Base-by-base conservation (phyloP, 805 yeast genomes). In the Saccharomycopsis fermentans region DNA sequence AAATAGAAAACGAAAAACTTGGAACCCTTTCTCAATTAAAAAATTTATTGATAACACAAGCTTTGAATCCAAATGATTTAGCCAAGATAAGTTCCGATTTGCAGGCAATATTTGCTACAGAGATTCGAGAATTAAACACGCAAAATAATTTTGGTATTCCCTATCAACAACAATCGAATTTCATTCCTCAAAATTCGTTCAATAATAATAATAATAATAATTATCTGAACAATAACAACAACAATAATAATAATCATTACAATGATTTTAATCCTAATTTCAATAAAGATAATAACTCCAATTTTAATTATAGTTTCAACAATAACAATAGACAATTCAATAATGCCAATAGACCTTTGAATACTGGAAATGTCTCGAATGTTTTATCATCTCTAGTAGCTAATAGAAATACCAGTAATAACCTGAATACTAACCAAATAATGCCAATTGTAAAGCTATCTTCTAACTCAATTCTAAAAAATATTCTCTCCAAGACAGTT, bases 41-140 rank as follows among this genome's bases (percentile, higher is more conserved):
- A 27, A 57, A 35, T 4, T 19, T 63, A 16, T 35, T 64, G 26
- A 12, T 54, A 17, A 72, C 67, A 59, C 76, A 72, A 58, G 62
- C 64, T 16, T 68, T 76, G 69, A 69, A 67, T 52, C 66, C 67
- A 14, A 63, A 64, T 17, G 78, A 76, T 39, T 68, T 77, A 55
- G 62, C 64, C 37, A 74, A 73, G 1, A 73, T 77, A 4, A 75
- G 72, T 62, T 62, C 63, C n/a, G 74, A 73, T 59, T 65, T 77
- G 39, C 68, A 69, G 52, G 66, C 65, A n/a, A 72, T 77, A 58
- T 71, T 70, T 62, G 73, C 71, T 57, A 75, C 72, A 52, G 71
- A 71, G 59, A 39, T 43, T 21, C 50, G 50, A 39, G 40, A 56
- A 47, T 24, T 48, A 27, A n/a, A 24, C 9, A n/a, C 36, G 47